These are phyloP conservation scores for Clavulina sp. DNA, from an alignment of 768 basidiomycete genomes.

Conservation along the genomic window DNA sequence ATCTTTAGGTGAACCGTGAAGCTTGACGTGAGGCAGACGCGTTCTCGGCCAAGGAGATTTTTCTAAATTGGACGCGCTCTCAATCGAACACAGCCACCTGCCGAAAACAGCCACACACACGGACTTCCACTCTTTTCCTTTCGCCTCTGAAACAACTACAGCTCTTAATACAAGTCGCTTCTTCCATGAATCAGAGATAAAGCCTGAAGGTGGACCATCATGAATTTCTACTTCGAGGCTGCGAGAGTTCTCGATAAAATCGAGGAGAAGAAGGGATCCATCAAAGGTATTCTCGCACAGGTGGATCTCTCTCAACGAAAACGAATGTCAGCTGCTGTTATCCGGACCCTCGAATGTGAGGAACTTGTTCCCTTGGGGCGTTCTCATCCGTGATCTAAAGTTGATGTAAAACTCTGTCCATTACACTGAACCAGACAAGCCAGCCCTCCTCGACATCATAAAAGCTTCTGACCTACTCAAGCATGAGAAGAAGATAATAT, in stretches of 20 bases:
- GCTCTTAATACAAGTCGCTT: no score
- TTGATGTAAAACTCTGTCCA: background rate
- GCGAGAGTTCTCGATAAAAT: slow-evolving; percentile 68
- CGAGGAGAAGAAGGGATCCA: slow-evolving; percentile 79
- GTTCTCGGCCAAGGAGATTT: no score
- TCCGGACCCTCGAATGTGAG: slow-evolving; percentile 90
- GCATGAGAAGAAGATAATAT: slow-evolving; percentile 59
- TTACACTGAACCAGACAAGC: slow-evolving; percentile 39
- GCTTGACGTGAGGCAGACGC: no score
- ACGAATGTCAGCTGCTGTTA: slow-evolving; percentile 69
- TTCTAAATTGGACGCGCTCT: no score
- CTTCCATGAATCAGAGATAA: no score
- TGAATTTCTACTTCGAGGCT: slow-evolving; percentile 96
- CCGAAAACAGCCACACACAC: no score
- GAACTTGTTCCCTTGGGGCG: background rate
- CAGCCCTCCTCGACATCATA: slow-evolving; percentile 55
- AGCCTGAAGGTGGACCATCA: no score
- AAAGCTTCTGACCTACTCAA: slow-evolving; percentile 45
- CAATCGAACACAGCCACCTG: no score
- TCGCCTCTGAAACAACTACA: no score
- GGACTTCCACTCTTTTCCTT: no score
- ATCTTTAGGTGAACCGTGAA: no score
- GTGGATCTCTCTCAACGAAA: slow-evolving; percentile 60
- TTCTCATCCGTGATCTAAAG: background rate
- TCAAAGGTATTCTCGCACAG: slow-evolving; percentile 64